Evolutionary conservation across 345 rosid genomes (phyloP), one percentile per base, ranked within the genome.

Genomic region (Aethionema arabicum): DNA sequence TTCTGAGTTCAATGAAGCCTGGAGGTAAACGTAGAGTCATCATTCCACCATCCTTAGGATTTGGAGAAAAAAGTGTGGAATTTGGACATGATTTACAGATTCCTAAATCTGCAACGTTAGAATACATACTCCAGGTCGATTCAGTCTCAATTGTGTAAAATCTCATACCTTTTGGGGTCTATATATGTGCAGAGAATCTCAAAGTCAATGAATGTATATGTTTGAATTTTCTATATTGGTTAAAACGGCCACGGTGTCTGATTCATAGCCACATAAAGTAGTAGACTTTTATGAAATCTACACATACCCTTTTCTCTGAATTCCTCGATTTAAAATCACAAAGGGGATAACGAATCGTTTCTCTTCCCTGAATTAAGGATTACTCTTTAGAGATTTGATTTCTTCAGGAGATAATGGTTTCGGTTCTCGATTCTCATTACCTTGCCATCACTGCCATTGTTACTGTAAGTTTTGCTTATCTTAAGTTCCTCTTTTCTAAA

Each of bases 1-100:
- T 68, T 21, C 43, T 92, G 64, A 84, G 82, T 59, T 79, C 88
- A 59, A 89, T 87, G 90, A 92, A 80, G 66, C 86, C 80, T 0
- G 97, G 98, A 33, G 98, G 97, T 13, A 87, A 80, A 75, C 83
- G 96, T 38, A 86, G 84, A 78, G 87, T 88, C 4, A 81, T 81
- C 4, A 74, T 89, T 56, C 97, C 96, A 75, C 73, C 95, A 0
- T 77, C 52, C 32, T 73, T 89, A 31, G 97, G 91, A 40, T 92
- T 85, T 51, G 88, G 97, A 67, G 85, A 74, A 32, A 54, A 80
- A 8, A 90, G 85, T 7, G 81, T 85, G 2, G 92, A 84, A 14
- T 77, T 91, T 4, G 96, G 88, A 32, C 42, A 74, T 5, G 87
- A 72, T 45, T 41, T 66, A 6, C 80, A 74, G 73, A 82, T 91